These are phyloP conservation scores for Chrysosphaeria jannelii DNA, from an alignment of 2,329 filamentous ascomycete genomes.

Conservation along the genomic window DNA sequence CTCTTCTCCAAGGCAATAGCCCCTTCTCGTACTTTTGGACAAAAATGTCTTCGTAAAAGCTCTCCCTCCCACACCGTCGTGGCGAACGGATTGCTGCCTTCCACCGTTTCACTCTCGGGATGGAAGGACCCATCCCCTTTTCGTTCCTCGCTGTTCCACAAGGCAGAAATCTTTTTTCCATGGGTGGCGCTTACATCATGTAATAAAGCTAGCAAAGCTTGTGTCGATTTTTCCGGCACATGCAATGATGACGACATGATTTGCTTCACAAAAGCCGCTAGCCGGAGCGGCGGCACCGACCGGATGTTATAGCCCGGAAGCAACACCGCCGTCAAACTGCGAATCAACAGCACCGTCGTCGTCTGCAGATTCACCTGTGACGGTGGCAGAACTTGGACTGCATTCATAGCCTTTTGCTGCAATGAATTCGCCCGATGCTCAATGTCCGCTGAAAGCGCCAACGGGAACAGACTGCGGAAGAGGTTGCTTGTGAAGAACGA, in stretches of 20 bases:
- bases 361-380: slow-evolving; percentile 77
- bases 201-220: slow-evolving; percentile 52
- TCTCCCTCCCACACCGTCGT: slow-evolving; percentile 86
- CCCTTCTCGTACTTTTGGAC: slow-evolving; percentile 56
- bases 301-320: slow-evolving; percentile 45
- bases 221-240: slow-evolving; percentile 63
- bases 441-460: slow-evolving; percentile 59
- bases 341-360: slow-evolving; percentile 70
- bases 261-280: slow-evolving; percentile 86
- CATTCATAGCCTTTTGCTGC: slow-evolving; percentile 34
- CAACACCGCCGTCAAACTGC: slow-evolving; percentile 56
- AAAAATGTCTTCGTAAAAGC: slow-evolving; percentile 57
- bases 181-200: slow-evolving; percentile 56
- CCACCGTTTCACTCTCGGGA: slow-evolving; percentile 38
- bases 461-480: slow-evolving; percentile 53
- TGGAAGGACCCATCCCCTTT: slow-evolving; percentile 74
- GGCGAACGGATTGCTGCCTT: slow-evolving; percentile 72
- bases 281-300: slow-evolving; percentile 46
- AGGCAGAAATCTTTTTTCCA: slow-evolving; percentile 46
- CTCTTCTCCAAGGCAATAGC: slow-evolving; percentile 37
- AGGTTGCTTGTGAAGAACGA: slow-evolving; percentile 89
- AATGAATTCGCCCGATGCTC: slow-evolving; percentile 51
- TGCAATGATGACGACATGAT: slow-evolving; percentile 59
- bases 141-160: slow-evolving; percentile 88
- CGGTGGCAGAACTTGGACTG: slow-evolving; percentile 5